Evolutionary conservation across 352 stramenopile genomes (phyloP).

Genomic region (Pythium coloratum): DNA sequence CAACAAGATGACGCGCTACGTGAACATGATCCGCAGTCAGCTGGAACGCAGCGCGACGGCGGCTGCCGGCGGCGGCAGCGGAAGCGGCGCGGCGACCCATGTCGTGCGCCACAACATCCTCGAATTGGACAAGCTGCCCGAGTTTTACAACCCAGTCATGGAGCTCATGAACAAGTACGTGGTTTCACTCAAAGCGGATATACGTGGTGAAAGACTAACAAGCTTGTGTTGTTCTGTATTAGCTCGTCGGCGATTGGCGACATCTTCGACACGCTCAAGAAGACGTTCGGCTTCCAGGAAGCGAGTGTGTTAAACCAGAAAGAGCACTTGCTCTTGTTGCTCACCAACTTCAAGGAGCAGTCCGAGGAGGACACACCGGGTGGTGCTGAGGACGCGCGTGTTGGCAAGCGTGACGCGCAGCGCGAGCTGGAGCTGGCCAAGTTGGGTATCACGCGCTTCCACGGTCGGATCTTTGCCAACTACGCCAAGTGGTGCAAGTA

Average conservation of each 20-base stretch:
- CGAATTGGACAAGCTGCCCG: slow-evolving; percentile 60
- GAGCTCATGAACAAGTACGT: slow-evolving; percentile 57
- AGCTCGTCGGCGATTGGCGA: slow-evolving; percentile 59
- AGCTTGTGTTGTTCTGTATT: slow-evolving; percentile 14
- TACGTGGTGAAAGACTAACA: slow-evolving; percentile 6
- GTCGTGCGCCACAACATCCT: slow-evolving; percentile 58
- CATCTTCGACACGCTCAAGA: slow-evolving; percentile 92
- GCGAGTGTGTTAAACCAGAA: slow-evolving; percentile 76
- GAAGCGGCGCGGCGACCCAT: not conserved
- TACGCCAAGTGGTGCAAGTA: slow-evolving; percentile 90
- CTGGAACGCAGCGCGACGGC: slow-evolving; percentile 49
- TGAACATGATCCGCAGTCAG: slow-evolving; percentile 87
- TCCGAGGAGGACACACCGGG: slow-evolving; percentile 43
- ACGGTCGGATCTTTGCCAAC: slow-evolving; percentile 76
- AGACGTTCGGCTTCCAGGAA: slow-evolving; percentile 96
- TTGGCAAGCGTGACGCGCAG: slow-evolving; percentile 50
- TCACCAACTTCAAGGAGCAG: slow-evolving; percentile 85
- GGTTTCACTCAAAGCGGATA: slow-evolving; percentile 6
- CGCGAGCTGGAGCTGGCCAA: slow-evolving; percentile 68
- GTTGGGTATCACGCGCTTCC: slow-evolving; percentile 73
- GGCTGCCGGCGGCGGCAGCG: slow-evolving; percentile 25
- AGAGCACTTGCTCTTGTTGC: slow-evolving; percentile 75
- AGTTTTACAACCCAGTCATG: slow-evolving; percentile 62
- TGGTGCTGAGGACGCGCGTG: slow-evolving; percentile 28
- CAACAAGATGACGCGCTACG: slow-evolving; percentile 87